These are phyloP conservation scores for Cymbidium sinense DNA, from an alignment of 106 monocot species.

Conservation along the genomic window DNA sequence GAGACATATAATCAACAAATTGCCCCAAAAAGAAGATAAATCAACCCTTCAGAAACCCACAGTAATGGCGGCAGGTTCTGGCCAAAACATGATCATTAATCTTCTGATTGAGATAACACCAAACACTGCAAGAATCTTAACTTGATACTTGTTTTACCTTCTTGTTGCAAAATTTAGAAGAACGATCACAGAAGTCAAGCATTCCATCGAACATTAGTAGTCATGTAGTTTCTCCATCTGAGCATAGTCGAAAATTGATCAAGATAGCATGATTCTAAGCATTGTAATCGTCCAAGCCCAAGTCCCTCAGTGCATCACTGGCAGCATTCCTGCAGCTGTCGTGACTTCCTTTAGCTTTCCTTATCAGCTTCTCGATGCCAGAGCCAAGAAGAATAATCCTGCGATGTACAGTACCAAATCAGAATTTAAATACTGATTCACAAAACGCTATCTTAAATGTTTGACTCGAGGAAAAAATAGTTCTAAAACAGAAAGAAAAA, in stretches of 20 bases:
- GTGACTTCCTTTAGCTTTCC: slow-evolving; percentile 63
- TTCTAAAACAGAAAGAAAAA: background rate
- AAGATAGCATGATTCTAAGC: slow-evolving; percentile 10
- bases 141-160: background rate
- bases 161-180: too few relatives aligned
- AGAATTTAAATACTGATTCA: background rate
- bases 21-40: too few relatives aligned
- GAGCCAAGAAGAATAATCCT: slow-evolving; percentile 65
- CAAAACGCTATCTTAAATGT: background rate
- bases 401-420: background rate
- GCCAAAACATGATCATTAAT: background rate
- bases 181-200: too few relatives aligned
- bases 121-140: background rate
- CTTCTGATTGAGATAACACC: background rate
- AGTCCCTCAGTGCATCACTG: slow-evolving; percentile 71
- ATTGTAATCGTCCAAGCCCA: slow-evolving; percentile 84
- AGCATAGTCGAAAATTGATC: background rate
- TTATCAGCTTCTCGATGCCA: slow-evolving; percentile 76
- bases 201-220: background rate
- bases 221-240: background rate
- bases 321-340: slow-evolving; percentile 83
- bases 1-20: background rate
- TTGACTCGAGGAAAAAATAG: background rate
- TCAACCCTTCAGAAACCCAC: too few relatives aligned
- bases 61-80: background rate